A percentile compares a stretch with the other conserved stretches of the same genome.
These are phyloP conservation scores for Sporothrix pallida DNA, from an alignment of 2,329 filamentous ascomycete species.

Conservation along the genomic window DNA sequence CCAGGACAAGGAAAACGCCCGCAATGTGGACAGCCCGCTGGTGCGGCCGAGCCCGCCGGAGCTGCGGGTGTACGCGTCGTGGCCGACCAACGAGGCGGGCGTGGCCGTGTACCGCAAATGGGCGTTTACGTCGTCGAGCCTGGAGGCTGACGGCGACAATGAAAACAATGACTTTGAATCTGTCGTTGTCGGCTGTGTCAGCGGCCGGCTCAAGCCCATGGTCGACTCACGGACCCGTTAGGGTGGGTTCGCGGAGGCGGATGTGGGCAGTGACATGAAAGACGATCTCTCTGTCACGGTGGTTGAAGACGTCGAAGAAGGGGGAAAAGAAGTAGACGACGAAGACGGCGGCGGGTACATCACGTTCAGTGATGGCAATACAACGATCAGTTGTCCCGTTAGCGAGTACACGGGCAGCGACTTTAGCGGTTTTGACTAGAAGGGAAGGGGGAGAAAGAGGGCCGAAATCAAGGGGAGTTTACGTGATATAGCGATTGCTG, in stretches of 20 bases:
- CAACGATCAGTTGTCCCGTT: too few species aligned
- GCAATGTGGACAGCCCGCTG: conserved; percentile 46
- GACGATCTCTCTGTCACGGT: neutral
- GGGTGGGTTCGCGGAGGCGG: neutral
- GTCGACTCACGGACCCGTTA: neutral
- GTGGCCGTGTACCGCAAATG: conserved; percentile 31
- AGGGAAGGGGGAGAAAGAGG: too few species aligned
- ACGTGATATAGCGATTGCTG: neutral
- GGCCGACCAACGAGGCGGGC: conserved; percentile 29
- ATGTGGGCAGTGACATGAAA: neutral
- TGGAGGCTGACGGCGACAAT: neutral
- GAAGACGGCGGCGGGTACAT: too few species aligned
- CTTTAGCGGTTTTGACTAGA: too few species aligned
- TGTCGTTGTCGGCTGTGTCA: conserved; percentile 35
- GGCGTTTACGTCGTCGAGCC: conserved; percentile 31
- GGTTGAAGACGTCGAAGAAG: neutral
- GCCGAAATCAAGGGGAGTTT: too few species aligned
- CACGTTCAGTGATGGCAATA: too few species aligned
- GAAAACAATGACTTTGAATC: conserved; percentile 23
- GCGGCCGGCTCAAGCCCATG: conserved; percentile 30
- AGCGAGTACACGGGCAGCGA: too few species aligned
- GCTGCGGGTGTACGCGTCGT: conserved; percentile 37
- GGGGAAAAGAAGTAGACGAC: too few species aligned
- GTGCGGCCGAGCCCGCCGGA: conserved; percentile 29
- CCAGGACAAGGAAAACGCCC: conserved; percentile 49